A percentile compares a stretch with the other conserved stretches of the same genome.
phyloP scores from a whole-genome alignment of 441 rosid genomes.

The Flueggea neowawraea region DNA sequence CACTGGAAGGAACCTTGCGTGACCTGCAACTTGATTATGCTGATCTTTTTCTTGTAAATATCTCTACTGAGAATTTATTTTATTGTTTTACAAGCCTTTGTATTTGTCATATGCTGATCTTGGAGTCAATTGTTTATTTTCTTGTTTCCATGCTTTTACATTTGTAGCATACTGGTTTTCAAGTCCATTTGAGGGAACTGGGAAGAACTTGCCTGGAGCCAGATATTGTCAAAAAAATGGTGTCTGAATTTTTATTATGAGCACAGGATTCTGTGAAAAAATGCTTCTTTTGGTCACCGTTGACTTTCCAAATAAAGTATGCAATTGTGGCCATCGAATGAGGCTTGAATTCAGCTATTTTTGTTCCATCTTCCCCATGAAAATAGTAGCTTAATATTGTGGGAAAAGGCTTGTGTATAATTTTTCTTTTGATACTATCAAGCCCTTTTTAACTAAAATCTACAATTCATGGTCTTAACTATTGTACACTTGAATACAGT shows the following conservation, averaged over 20 bases:
- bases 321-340: too few species aligned
- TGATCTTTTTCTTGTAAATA: constrained; percentile 66
- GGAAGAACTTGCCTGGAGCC: background rate
- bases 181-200: background rate
- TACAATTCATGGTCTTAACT: too few species aligned
- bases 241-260: too few species aligned
- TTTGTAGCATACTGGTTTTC: background rate
- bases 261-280: too few species aligned
- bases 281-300: too few species aligned
- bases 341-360: background rate
- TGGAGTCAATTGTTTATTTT: background rate
- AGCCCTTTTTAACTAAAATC: background rate
- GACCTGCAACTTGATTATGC: constrained; percentile 69
- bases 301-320: too few species aligned
- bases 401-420: background rate
- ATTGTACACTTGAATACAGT: background rate
- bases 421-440: background rate
- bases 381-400: too few species aligned
- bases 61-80: background rate
- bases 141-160: background rate
- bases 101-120: background rate
- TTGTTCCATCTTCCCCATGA: too few species aligned
- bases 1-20: constrained; percentile 50
- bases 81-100: too few species aligned
- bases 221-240: background rate